Evolutionary conservation across 495 filamentous ascomycete species (phyloP), one percentile per base, ranked within the genome.

Genomic region (Aspergillus ellipticus): DNA sequence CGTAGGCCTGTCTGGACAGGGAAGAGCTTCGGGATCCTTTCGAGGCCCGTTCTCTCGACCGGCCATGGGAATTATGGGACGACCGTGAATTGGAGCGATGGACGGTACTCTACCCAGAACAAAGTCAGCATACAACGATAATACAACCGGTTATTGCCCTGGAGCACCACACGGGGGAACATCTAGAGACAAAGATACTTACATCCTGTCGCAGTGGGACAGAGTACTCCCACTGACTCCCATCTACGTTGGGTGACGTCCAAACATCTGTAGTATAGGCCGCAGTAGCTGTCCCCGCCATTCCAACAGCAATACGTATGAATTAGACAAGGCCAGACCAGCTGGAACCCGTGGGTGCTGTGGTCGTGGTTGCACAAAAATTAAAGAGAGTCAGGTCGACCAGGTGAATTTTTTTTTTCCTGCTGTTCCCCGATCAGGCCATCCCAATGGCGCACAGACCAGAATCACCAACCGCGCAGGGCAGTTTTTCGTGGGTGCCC

Each of bases 141-240:
- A 7, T 16, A 22, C 21, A 21, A 49, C 20, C 22, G 28, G 26
- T 3, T 19, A 16, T 10, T 19, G 15, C 33, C 22, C 21, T 28
- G 6, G 10, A 29, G 22, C 16, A 33, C 20, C 35, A 17, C 35
- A 49, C 42, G 22, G 21, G 37, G 21, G 15, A 45, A 21, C 16
- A 53, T 20, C 42, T 45, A n/a, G 3, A n/a, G 3, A n/a, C n/a
- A 20, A 16, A 21, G 50, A 26, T 7, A 60, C 58, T 62, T 66
- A 79, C 77, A 60, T 74, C 72, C 45, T 59, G 58, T 39, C 62
- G 59, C 24, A 78, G 49, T n/a, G 77, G 77, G 41, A 79, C 77
- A 10, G 77, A 65, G 50, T 70, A 75, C 10, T 78, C 74, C 77
- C 77, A 79, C 54, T 64, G 57, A 37, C 42, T 54, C 35, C 49